phyloP scores from a whole-genome alignment of 2,329 filamentous ascomycete genomes.

The Ramularia collo-cygni region DNA sequence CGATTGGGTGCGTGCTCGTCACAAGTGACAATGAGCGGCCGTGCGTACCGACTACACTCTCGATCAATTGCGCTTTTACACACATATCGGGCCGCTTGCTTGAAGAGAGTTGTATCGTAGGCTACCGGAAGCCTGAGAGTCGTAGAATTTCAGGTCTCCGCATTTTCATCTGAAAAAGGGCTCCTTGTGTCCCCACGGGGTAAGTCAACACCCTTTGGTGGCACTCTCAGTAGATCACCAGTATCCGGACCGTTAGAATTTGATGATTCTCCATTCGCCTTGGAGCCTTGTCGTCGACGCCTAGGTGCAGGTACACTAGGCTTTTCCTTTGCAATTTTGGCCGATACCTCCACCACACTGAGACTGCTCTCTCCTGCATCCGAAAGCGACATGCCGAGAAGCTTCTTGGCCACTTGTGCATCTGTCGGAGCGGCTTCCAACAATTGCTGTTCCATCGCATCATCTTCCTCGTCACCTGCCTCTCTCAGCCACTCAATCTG shows the following conservation, averaged over 20 bases:
- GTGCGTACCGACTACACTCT: too few species aligned
- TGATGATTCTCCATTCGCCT: slow-evolving; percentile 8
- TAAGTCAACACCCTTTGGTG: slow-evolving; percentile 8
- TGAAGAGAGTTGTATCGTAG: too few species aligned
- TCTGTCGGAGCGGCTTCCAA: slow-evolving; percentile 22
- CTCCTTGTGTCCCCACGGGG: slow-evolving; percentile 15
- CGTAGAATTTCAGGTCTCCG: slow-evolving; percentile 9
- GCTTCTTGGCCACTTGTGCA: slow-evolving; percentile 40
- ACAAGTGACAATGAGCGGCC: too few species aligned
- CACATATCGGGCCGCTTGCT: too few species aligned
- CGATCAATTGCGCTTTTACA: too few species aligned
- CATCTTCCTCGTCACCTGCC: slow-evolving; percentile 27
- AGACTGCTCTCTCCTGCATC: slow-evolving; percentile 64
- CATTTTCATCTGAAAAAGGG: slow-evolving; percentile 20
- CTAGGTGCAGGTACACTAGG: slow-evolving; percentile 77
- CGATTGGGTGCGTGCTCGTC: too few species aligned
- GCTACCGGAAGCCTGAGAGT: too few species aligned
- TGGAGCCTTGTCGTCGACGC: slow-evolving; percentile 39
- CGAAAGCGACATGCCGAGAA: slow-evolving; percentile 65
- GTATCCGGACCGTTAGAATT: slow-evolving; percentile 5
- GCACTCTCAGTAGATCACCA: slow-evolving; percentile 8
- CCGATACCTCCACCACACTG: slow-evolving; percentile 60
- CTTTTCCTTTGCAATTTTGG: slow-evolving; percentile 66
- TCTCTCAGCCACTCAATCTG: slow-evolving; percentile 33
- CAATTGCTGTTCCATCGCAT: slow-evolving; percentile 22